Evolutionary conservation across 2,329 filamentous ascomycete species (phyloP).

Genomic region (Pseudocercospora macadamiae): DNA sequence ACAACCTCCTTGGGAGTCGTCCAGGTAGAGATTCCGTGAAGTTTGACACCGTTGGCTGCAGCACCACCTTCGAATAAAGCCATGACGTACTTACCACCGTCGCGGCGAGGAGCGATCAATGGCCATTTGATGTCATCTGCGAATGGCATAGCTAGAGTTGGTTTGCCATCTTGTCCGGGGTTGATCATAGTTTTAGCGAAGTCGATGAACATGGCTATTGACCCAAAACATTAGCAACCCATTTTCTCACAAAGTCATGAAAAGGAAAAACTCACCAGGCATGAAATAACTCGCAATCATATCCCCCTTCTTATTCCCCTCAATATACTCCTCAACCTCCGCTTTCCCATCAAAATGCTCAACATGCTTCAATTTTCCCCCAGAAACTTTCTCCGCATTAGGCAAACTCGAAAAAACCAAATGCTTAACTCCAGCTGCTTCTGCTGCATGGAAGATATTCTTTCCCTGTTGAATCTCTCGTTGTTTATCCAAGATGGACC

Average conservation of each 20-base stretch:
- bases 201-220: slow-evolving; percentile 8
- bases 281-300: slow-evolving; percentile 33
- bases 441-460: slow-evolving; percentile 38
- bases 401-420: slow-evolving; percentile 44
- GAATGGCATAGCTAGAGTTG: slow-evolving; percentile 28
- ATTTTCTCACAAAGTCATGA: too few relatives aligned
- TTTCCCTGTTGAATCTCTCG: slow-evolving; percentile 39
- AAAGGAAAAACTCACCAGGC: slow-evolving; percentile 21
- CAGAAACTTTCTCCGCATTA: slow-evolving; percentile 33
- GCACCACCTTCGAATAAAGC: slow-evolving; percentile 33
- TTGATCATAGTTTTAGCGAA: slow-evolving; percentile 25
- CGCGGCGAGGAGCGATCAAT: slow-evolving; percentile 31
- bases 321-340: slow-evolving; percentile 39
- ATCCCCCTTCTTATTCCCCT: slow-evolving; percentile 31
- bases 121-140: slow-evolving; percentile 32
- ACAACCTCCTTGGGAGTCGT: slow-evolving; percentile 35
- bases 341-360: slow-evolving; percentile 46
- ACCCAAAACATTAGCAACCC: neutral
- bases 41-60: slow-evolving; percentile 30
- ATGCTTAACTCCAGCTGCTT: slow-evolving; percentile 40
- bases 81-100: slow-evolving; percentile 36
- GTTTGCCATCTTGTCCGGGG: neutral
- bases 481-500: slow-evolving; percentile 43
- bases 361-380: slow-evolving; percentile 37
- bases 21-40: slow-evolving; percentile 33